Evolutionary conservation across 441 rosid species (phyloP).

Genomic region (Metrosideros polymorpha): DNA sequence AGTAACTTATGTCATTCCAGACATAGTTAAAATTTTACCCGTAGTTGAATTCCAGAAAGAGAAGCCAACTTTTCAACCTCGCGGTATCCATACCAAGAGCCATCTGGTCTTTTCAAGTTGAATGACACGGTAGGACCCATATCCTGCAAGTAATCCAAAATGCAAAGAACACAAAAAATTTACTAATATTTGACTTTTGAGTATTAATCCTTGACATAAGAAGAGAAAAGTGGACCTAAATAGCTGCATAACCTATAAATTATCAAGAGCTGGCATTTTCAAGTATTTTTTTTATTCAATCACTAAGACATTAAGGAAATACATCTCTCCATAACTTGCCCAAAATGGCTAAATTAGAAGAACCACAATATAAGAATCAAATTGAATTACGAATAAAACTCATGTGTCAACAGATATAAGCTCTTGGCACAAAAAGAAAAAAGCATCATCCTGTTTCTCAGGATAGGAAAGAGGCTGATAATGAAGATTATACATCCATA

Average conservation of each 20-base stretch:
- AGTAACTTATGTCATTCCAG: not conserved
- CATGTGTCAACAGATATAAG: not conserved
- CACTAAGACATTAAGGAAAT: not conserved
- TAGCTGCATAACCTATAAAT: not conserved
- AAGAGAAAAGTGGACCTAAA: not conserved
- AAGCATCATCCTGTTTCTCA: not conserved
- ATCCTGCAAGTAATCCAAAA: slow-evolving; percentile 29
- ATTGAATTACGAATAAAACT: not conserved
- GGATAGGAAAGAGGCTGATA: not conserved
- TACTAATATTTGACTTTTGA: not conserved
- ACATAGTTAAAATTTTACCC: slow-evolving; percentile 47
- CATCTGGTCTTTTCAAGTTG: slow-evolving; percentile 86
- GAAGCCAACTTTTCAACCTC: slow-evolving; percentile 98
- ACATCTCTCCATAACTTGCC: not conserved
- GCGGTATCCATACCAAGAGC: slow-evolving; percentile 88
- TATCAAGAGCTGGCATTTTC: not conserved
- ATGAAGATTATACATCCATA: not conserved
- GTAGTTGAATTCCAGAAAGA: slow-evolving; percentile 77
- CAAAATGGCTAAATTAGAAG: not conserved
- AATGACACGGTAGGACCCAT: slow-evolving; percentile 68
- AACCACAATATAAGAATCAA: not conserved
- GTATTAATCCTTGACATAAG: not conserved
- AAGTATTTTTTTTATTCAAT: not conserved
- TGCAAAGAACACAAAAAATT: slow-evolving; percentile 5
- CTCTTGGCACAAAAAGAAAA: not conserved